Evolutionary conservation across 129 eudicot genomes (phyloP).

Genomic region (Chrysanthemum makinoi): DNA sequence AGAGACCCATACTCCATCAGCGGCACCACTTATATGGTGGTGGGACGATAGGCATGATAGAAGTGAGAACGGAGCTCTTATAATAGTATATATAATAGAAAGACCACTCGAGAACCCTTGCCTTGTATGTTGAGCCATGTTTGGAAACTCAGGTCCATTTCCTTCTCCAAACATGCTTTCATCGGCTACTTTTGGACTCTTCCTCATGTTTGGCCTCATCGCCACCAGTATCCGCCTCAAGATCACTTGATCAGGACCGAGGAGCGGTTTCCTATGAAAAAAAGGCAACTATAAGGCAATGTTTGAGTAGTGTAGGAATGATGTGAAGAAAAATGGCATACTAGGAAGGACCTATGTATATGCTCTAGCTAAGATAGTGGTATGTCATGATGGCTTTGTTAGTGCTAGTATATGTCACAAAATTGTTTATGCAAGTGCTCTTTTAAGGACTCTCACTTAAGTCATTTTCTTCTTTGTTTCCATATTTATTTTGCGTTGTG

Average conservation of each 20-base stretch:
- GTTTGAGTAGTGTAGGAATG: slow-evolving; percentile 25
- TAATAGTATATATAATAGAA: slow-evolving; percentile 37
- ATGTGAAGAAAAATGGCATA: slow-evolving; percentile 24
- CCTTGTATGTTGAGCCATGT: slow-evolving; percentile 27
- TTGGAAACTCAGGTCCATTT: slow-evolving; percentile 28
- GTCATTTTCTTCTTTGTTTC: slow-evolving; percentile 10
- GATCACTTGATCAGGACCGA: no score
- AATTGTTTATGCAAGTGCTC: slow-evolving; percentile 38
- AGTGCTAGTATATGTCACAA: slow-evolving; percentile 57
- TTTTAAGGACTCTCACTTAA: slow-evolving; percentile 40
- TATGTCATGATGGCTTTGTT: slow-evolving; percentile 41
- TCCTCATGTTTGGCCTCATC: slow-evolving; percentile 36
- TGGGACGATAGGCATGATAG: slow-evolving; percentile 53
- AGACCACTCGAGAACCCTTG: slow-evolving; percentile 39
- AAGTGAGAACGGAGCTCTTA: slow-evolving; percentile 49
- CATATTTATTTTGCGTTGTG: slow-evolving; percentile 19
- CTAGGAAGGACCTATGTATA: slow-evolving; percentile 26
- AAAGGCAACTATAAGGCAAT: neutral
- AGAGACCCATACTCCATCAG: slow-evolving; percentile 63
- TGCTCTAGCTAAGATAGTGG: slow-evolving; percentile 35
- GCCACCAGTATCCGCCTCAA: slow-evolving; percentile 25
- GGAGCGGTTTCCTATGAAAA: neutral
- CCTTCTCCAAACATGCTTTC: slow-evolving; percentile 54
- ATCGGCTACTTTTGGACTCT: slow-evolving; percentile 68
- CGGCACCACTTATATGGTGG: slow-evolving; percentile 35